Evolutionary conservation across 2,329 filamentous ascomycete genomes (phyloP).

Genomic region (Fusarium sp.): DNA sequence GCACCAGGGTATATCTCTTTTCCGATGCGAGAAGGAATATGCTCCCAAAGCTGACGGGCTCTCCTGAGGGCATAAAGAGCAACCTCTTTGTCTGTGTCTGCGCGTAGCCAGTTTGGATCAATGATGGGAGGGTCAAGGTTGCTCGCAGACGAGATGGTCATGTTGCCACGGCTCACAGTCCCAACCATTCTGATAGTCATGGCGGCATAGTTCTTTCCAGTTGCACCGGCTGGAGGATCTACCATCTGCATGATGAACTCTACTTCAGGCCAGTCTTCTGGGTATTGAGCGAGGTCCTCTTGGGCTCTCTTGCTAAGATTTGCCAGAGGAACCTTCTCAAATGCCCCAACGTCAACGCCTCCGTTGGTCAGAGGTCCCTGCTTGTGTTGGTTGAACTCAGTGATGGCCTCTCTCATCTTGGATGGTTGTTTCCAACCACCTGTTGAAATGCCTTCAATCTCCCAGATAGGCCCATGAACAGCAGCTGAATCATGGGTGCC

Average conservation of each 20-base stretch:
- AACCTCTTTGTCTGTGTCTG: conserved; percentile 57
- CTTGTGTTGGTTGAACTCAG: neutral
- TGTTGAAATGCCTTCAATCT: neutral
- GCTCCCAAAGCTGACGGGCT: neutral
- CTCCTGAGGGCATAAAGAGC: conserved; percentile 37
- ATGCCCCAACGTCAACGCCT: neutral
- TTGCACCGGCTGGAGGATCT: neutral
- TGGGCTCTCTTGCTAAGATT: neutral
- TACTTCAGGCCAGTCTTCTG: conserved; percentile 51
- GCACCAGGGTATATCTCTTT: neutral
- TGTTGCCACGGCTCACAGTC: conserved; percentile 57
- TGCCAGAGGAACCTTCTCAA: neutral
- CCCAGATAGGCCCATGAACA: conserved; percentile 1
- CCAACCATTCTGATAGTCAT: conserved; percentile 50
- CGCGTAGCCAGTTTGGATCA: conserved; percentile 58
- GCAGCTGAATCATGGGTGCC: conserved; percentile 1
- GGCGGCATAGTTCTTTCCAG: conserved; percentile 33
- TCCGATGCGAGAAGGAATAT: neutral
- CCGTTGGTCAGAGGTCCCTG: neutral
- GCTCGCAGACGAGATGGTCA: conserved; percentile 52
- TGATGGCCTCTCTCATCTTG: neutral
- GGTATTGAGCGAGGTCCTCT: conserved; percentile 36
- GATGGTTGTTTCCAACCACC: neutral
- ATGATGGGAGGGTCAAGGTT: conserved; percentile 54
- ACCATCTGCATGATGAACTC: conserved; percentile 41